Percentiles rank a stretch among this genome's conserved stretches.
Conservation (phyloP, 495 filamentous ascomycete species). For the Letharia lupina region DNA sequence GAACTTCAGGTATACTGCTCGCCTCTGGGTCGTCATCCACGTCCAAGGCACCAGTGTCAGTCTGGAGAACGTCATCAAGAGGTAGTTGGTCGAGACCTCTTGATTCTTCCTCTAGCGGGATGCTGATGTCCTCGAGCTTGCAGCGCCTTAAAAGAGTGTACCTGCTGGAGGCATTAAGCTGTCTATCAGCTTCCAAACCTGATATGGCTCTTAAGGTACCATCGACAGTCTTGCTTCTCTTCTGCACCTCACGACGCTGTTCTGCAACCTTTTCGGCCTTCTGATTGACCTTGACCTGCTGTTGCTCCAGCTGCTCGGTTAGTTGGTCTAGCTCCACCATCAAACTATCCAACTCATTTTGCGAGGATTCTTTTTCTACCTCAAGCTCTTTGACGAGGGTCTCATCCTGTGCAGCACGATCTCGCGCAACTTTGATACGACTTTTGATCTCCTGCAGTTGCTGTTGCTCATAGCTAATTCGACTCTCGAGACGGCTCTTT, state of each 20-base stretch:
- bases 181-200: constrained; percentile 69
- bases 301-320: constrained; percentile 57
- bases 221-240: constrained; percentile 74
- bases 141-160: constrained; percentile 80
- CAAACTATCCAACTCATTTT: constrained; percentile 61
- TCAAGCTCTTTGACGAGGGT: constrained; percentile 59
- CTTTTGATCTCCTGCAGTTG: constrained; percentile 58
- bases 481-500: constrained; percentile 69
- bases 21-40: constrained; percentile 62
- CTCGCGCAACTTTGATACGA: constrained; percentile 59
- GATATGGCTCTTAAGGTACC: constrained; percentile 66
- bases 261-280: constrained; percentile 69
- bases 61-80: constrained; percentile 69
- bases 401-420: constrained; percentile 54
- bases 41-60: constrained; percentile 75
- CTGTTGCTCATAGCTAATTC: constrained; percentile 67
- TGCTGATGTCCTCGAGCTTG: constrained; percentile 83
- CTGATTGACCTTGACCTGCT: constrained; percentile 55
- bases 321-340: constrained; percentile 71
- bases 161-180: constrained; percentile 70
- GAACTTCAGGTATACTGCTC: constrained; percentile 41
- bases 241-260: constrained; percentile 75
- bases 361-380: constrained; percentile 61
- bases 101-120: constrained; percentile 73
- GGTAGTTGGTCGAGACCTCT: constrained; percentile 70